phyloP scores from a whole-genome alignment of 257 asterid species.

The Solanum etuberosum region DNA sequence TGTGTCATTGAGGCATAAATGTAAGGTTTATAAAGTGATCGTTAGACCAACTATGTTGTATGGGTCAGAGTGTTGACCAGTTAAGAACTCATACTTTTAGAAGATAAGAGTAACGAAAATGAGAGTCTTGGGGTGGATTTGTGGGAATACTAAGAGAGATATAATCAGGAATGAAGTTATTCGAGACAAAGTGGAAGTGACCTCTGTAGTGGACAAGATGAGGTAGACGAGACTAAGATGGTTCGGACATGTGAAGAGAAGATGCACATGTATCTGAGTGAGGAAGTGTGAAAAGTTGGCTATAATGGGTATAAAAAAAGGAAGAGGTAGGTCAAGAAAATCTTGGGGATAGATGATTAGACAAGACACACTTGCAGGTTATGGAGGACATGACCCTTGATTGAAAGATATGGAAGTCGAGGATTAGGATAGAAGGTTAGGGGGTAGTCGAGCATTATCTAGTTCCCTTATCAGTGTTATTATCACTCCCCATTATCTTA shows the following conservation, averaged over 20 bases:
- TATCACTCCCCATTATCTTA: not conserved
- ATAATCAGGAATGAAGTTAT: not conserved
- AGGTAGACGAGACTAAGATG: not conserved
- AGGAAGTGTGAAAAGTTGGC: not conserved
- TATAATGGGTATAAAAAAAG: not conserved
- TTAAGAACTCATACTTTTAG: too few species aligned
- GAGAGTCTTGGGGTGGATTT: not conserved
- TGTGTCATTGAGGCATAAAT: not conserved
- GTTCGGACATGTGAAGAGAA: not conserved
- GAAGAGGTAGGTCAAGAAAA: not conserved
- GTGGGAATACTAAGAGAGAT: not conserved
- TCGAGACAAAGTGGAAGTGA: not conserved
- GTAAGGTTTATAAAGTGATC: not conserved
- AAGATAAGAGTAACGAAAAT: not conserved
- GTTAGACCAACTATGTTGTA: not conserved
- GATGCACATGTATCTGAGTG: not conserved
- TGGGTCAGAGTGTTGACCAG: not conserved
- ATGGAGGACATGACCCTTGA: not conserved
- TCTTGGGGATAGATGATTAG: not conserved
- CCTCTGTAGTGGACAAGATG: not conserved
- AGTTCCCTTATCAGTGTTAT: not conserved
- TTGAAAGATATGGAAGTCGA: not conserved
- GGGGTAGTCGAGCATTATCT: not conserved
- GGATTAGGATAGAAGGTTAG: not conserved
- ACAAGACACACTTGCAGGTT: not conserved